Base-by-base conservation (phyloP, 768 basidiomycete species). In the Rubroboletus pulcherrimus region DNA sequence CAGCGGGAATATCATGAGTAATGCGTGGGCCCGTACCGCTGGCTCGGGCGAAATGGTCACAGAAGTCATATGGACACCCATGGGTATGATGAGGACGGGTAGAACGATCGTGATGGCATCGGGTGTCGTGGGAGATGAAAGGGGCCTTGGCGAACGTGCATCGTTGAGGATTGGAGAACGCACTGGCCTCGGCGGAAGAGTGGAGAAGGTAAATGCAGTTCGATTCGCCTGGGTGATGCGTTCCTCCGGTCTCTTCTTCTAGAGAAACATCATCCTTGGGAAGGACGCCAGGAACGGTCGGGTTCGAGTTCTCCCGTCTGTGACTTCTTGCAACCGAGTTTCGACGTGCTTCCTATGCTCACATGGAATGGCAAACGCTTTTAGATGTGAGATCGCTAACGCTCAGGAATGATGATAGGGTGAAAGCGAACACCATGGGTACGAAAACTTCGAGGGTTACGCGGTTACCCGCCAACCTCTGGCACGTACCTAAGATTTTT, bases 271-370 rank as follows among this genome's bases (percentile, higher is more conserved):
- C 63, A 39, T 61, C 58, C 15, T 65, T 67, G 14, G 69, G 61
- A 37, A 63, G 59, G n/a, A 71, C 68, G 0, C 67, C 67, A 19
- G 79, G 81, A 15, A 77, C 66, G 6, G 57, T 63, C 12, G 57
- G 65, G 9, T 61, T 66, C 2, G 59, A 63, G 15, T 41, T 44
- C 29, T 58, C 58, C 40, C 65, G 54, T 42, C 61, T 57, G 21
- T 65, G 56, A 39, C 59, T 55, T 50, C 55, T 58, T 26, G 70
- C 66, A 10, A 58, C 62, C 30, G 71, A 69, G 19, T 57, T 55
- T 42, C 61, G 61, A 30, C 55, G 63, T 35, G 59, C 67, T 19
- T 72, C 77, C 14, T 75, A n/a, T n/a, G n/a, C n/a, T n/a, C n/a
- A n/a, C n/a, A n/a, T n/a, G n/a, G n/a, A n/a, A n/a, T n/a, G n/a